Evolutionary conservation across 2,329 filamentous ascomycete species (phyloP), one percentile per base, ranked within the genome.

Genomic region (Stagonosporopsis rhizophila): DNA sequence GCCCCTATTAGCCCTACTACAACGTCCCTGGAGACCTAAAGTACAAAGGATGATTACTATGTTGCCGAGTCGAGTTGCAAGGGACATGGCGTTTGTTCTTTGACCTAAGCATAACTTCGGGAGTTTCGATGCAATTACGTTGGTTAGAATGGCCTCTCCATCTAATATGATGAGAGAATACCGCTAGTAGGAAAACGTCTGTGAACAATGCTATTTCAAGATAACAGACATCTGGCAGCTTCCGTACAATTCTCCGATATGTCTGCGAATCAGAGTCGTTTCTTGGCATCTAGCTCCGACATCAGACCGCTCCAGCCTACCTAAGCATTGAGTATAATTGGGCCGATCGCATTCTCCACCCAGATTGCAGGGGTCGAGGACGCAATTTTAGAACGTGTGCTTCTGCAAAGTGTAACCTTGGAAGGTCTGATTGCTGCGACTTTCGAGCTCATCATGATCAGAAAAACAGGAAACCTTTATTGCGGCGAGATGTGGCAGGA

Each of bases 341-440:
- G 44, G 14, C 51, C 38, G 32, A 34, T 34, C 23, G 25, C 28
- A 22, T 34, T 53, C 44, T 38, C 44, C 44, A 22, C 38, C 14
- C 4, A 25, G 3, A 28, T 12, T 37, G 32, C 51, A 41, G 22
- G 28, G 51, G 44, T 15, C 37, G 1, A 22, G 42, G 17, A 27
- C 15, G 19, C 14, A 17, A 23, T 20, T 20, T 19, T 6, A 20
- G 35, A 11, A 38, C 17, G 35, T 12, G 11, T 5, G 9, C 12
- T n/a, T 6, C 30, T 47, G 34, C 34, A 39, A 14, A 8, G 19
- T 20, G 14, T 22, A 5, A 8, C 4, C 8, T 34, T 11, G 17
- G 28, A 44, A 37, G 20, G 37, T 6, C 8, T n/a, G 17, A 44
- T 12, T 19, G 6, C 17, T 27, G 20, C 15, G 23, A 5, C n/a